These are phyloP conservation scores for Neurospora intermedia DNA, from an alignment of 495 filamentous ascomycete genomes.

Conservation along the genomic window DNA sequence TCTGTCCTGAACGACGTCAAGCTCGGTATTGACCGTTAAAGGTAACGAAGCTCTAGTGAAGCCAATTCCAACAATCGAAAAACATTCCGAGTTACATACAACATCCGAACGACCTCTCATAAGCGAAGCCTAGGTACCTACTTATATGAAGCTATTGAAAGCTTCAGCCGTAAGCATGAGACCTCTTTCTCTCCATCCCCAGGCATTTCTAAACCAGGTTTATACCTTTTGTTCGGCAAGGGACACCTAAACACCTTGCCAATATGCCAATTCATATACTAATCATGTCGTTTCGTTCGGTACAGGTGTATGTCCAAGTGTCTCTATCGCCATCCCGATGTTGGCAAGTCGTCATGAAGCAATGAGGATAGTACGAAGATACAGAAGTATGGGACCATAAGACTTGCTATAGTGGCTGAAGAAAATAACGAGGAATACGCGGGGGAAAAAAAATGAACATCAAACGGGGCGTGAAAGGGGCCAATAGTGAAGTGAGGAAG, in stretches of 20 bases:
- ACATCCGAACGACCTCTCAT: not conserved
- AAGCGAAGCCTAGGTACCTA: not conserved
- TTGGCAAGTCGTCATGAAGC: not conserved
- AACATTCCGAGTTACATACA: not conserved
- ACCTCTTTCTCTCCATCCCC: not conserved
- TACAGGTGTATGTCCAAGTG: not conserved
- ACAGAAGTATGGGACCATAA: not conserved
- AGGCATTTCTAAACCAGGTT: not conserved
- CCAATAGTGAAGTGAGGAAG: not conserved
- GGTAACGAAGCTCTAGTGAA: fast-evolving
- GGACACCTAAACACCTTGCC: not conserved
- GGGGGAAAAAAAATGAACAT: not conserved
- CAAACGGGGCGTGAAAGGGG: not conserved
- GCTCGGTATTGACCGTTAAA: not conserved
- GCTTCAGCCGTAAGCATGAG: not conserved
- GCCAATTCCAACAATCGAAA: not conserved
- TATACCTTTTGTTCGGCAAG: not conserved
- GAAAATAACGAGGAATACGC: not conserved
- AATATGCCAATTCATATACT: not conserved
- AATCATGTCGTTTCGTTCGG: not conserved
- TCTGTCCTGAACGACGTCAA: not conserved
- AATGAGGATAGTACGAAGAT: not conserved
- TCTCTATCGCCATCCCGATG: not conserved
- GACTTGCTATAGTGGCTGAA: not conserved
- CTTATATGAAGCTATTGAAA: not conserved